phyloP scores from a whole-genome alignment of 352 stramenopile species.

The Aphanomyces euteiches region DNA sequence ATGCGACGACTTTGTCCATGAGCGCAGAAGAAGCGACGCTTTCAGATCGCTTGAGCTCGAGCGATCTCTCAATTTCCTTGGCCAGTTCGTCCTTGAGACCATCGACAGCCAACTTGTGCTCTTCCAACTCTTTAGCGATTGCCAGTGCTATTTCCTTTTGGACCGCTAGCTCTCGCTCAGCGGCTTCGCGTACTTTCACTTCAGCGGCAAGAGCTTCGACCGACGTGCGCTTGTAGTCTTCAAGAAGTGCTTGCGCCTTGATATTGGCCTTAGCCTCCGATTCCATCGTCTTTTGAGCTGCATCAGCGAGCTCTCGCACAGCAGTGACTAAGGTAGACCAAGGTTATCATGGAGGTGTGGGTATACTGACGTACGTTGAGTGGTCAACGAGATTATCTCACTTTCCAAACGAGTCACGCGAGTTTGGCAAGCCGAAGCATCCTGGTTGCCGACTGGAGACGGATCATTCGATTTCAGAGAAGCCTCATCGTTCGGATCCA shows the following conservation, averaged over 20 bases:
- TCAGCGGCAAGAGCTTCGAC: constrained; percentile 12
- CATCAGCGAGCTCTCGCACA: constrained; percentile 9
- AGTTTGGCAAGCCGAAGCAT: no score
- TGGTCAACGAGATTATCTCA: no score
- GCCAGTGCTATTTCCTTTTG: not conserved
- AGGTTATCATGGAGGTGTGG: no score
- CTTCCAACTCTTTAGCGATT: constrained; percentile 11
- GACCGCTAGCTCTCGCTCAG: not conserved
- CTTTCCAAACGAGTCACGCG: no score
- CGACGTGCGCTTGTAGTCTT: constrained; percentile 12
- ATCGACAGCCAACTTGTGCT: constrained; percentile 18
- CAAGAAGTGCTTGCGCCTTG: constrained; percentile 1
- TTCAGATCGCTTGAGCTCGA: constrained; percentile 8
- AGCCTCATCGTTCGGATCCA: not conserved
- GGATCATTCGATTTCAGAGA: not conserved
- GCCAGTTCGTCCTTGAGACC: constrained; percentile 21
- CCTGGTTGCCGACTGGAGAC: not conserved
- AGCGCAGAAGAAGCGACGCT: not conserved
- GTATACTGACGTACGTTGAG: no score
- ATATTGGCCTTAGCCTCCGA: constrained; percentile 17
- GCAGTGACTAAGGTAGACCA: constrained; percentile 6
- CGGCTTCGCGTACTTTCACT: constrained; percentile 11
- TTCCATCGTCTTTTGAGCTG: constrained; percentile 3
- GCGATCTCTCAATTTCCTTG: constrained; percentile 11
- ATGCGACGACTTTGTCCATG: constrained; percentile 13